phyloP scores from a whole-genome alignment of 2,329 filamentous ascomycete species.

The Phyllosticta paracitricarpa region DNA sequence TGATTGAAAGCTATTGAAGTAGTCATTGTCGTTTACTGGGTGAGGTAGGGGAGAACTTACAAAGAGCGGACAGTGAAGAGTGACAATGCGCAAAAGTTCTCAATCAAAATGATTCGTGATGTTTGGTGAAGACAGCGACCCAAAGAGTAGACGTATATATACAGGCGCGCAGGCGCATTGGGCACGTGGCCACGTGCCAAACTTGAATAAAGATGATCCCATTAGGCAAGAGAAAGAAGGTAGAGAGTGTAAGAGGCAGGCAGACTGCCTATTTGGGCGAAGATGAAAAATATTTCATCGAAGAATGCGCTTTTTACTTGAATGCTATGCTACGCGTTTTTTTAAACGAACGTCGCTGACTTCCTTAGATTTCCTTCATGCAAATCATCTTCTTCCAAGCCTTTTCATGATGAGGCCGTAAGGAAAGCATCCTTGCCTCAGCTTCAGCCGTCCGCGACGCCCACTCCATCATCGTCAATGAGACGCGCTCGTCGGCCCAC shows the following conservation, averaged over 20 bases:
- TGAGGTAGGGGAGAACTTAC: neutral
- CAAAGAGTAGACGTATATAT: too few species aligned
- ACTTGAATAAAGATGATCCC: neutral
- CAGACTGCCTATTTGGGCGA: neutral
- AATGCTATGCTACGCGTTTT: neutral
- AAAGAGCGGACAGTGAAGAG: too few species aligned
- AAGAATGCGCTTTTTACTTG: neutral
- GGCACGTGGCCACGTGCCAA: neutral
- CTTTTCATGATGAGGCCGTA: neutral
- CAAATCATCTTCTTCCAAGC: slow-evolving; percentile 3
- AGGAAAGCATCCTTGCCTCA: slow-evolving; percentile 7
- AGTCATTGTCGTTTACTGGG: neutral
- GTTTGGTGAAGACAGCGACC: too few species aligned
- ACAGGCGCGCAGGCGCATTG: neutral
- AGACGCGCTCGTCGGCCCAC: neutral
- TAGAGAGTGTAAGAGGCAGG: neutral
- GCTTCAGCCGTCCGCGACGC: neutral
- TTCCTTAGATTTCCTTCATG: neutral
- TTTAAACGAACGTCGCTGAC: neutral
- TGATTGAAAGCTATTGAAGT: neutral
- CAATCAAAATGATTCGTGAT: too few species aligned
- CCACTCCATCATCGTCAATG: neutral
- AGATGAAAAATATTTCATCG: neutral
- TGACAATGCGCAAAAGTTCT: too few species aligned
- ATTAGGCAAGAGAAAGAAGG: neutral